phyloP scores from a whole-genome alignment of 2,329 filamentous ascomycete genomes.

The Aureobasidium pullulans region DNA sequence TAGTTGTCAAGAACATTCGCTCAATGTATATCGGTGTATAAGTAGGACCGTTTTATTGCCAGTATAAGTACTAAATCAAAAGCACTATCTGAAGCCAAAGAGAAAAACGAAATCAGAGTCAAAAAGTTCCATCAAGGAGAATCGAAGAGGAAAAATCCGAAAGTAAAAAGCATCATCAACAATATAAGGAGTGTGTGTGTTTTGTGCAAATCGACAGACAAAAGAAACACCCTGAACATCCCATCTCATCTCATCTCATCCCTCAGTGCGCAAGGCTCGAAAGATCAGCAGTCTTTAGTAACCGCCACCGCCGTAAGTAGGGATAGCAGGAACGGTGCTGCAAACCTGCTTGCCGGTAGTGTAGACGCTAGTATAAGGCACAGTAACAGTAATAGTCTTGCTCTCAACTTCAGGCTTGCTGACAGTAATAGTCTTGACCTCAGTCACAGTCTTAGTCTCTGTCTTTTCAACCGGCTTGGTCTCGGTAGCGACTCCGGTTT shows the following conservation, averaged over 20 bases:
- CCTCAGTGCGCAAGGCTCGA: too few relatives aligned
- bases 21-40: background rate
- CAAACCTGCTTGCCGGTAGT: background rate
- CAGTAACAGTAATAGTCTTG: background rate
- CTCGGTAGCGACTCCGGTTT: background rate
- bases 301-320: background rate
- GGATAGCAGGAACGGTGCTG: background rate
- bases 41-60: background rate
- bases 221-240: background rate
- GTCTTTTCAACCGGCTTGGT: background rate
- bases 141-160: background rate
- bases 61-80: background rate
- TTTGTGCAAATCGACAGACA: background rate
- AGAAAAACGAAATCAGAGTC: background rate
- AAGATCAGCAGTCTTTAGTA: background rate
- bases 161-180: background rate
- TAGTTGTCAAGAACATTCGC: too few relatives aligned
- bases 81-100: too few relatives aligned
- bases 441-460: background rate
- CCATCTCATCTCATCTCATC: too few relatives aligned
- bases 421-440: conserved; percentile 2
- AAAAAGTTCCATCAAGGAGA: background rate
- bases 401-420: background rate
- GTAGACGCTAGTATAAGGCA: background rate
- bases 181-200: background rate